Evolutionary conservation across 352 stramenopile species (phyloP), one percentile per base, ranked within the genome.

Genomic region (Phytophthora pluvialis): DNA sequence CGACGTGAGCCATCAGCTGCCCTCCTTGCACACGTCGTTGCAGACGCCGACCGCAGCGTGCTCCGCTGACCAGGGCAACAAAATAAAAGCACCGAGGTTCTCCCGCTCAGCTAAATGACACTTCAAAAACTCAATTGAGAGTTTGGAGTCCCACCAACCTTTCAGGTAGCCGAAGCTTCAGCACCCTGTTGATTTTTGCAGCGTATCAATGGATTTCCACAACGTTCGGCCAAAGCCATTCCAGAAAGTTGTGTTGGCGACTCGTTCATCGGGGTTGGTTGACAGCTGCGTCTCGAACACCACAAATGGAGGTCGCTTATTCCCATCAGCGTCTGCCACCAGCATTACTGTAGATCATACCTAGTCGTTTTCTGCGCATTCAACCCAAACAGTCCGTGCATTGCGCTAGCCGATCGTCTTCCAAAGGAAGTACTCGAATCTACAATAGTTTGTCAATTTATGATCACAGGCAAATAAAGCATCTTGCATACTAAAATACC

Each of bases 371-470:
- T 16, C 40, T 0, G 40, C 55, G 28, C 47, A 57, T 32, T 57
- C 53, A 16, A 67, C 18, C 63, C 49, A 67, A 26, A 67, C 49
- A 4, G 35, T 62, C n/a, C 56, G 44, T 3, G 35, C n/a, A 8
- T 28, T 46, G 13, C 32, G 26, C 12, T 40, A n/a, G n/a, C 44
- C 39, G 9, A 67, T 48, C 8, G 40, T 63, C 25, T 15, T 46
- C 0, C 21, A 15, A 18, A 43, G 55, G 3, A 67, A 47, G 61
- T 68, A 68, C 45, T 70, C 45, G 42, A 67, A 67, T 11, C 43
- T 60, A 36, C 1, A 33, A 50, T 44, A 21, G 32, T 63, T 26
- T 33, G 44, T 31, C n/a, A 33, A 60, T 61, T 15, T 21, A 2
- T 21, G 21, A 21, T 21, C 21, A 21, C 21, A 32, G 11, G 18